A percentile compares a stretch with the other conserved stretches of the same genome.
phyloP scores from a whole-genome alignment of 2,329 filamentous ascomycete genomes.

The Nemania sp. region DNA sequence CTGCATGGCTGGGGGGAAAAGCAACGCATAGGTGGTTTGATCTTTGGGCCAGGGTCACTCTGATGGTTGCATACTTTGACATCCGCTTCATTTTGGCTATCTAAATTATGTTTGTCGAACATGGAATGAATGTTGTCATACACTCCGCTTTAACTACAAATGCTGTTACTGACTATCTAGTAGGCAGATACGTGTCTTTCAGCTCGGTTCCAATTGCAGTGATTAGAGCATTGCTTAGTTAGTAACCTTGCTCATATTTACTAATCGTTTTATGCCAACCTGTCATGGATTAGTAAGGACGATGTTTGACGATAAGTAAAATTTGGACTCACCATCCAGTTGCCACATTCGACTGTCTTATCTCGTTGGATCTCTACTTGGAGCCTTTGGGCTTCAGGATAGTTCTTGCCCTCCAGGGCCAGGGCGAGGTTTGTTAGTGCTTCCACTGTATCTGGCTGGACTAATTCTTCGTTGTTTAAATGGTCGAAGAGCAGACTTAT shows the following conservation, averaged over 20 bases:
- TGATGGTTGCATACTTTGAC: background rate
- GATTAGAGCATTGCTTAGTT: slow-evolving; percentile 21
- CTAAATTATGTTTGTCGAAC: background rate
- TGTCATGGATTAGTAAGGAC: slow-evolving; percentile 50
- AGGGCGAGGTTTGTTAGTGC: slow-evolving; percentile 66
- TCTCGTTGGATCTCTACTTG: slow-evolving; percentile 77
- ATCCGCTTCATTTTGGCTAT: background rate
- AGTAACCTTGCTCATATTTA: slow-evolving; percentile 79
- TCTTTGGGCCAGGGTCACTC: too few relatives aligned
- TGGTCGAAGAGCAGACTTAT: slow-evolving; percentile 95
- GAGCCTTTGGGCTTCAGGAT: slow-evolving; percentile 65
- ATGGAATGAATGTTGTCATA: background rate
- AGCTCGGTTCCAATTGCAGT: background rate
- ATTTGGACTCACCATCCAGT: slow-evolving; percentile 75
- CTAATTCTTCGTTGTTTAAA: slow-evolving; percentile 90
- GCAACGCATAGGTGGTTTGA: too few relatives aligned
- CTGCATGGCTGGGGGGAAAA: too few relatives aligned
- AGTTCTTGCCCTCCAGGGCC: slow-evolving; percentile 70
- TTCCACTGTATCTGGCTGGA: slow-evolving; percentile 77
- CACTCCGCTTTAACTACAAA: slow-evolving; percentile 3
- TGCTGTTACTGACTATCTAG: background rate
- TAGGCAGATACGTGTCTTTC: too few relatives aligned
- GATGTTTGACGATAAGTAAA: background rate
- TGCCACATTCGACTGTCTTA: slow-evolving; percentile 78
- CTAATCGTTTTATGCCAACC: slow-evolving; percentile 76